These are phyloP conservation scores for Ganoderma sinense DNA, from an alignment of 1,284 basidiomycete genomes.

Conservation along the genomic window DNA sequence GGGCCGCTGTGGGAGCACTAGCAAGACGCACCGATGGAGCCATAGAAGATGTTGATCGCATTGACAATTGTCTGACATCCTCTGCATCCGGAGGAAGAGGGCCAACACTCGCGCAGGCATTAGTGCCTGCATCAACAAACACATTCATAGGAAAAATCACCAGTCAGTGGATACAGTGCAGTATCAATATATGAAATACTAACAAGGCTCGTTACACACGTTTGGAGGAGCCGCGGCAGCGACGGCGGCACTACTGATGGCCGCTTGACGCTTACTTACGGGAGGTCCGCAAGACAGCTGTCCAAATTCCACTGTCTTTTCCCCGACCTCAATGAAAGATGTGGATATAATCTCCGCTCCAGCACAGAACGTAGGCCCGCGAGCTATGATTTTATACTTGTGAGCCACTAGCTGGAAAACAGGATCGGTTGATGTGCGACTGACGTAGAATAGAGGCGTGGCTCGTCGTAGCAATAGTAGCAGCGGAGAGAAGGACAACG, in stretches of 20 bases:
- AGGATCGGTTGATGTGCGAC: neutral
- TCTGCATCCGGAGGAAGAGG: conserved; percentile 30
- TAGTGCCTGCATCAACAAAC: conserved; percentile 17
- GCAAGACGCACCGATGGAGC: conserved; percentile 20
- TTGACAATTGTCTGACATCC: conserved; percentile 30
- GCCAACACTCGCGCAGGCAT: conserved; percentile 27
- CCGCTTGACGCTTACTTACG: neutral
- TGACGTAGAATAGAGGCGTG: conserved; percentile 24
- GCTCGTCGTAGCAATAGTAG: conserved; percentile 21
- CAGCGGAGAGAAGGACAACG: conserved; percentile 21
- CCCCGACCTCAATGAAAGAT: conserved; percentile 15
- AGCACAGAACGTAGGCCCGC: conserved; percentile 19
- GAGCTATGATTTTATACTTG: conserved; percentile 11
- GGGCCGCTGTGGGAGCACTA: neutral
- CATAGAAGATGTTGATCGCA: conserved; percentile 32
- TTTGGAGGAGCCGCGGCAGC: conserved; percentile 9
- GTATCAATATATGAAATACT: neutral
- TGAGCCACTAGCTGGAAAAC: neutral
- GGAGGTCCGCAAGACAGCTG: conserved; percentile 25
- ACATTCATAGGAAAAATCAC: neutral
- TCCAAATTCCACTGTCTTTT: conserved; percentile 23
- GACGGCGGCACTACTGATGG: neutral
- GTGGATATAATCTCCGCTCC: conserved; percentile 17
- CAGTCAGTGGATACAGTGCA: neutral
- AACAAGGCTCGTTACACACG: conserved; percentile 31